These are phyloP conservation scores for Lachancea waltii DNA, from an alignment of 805 yeast species.

Conservation along the genomic window DNA sequence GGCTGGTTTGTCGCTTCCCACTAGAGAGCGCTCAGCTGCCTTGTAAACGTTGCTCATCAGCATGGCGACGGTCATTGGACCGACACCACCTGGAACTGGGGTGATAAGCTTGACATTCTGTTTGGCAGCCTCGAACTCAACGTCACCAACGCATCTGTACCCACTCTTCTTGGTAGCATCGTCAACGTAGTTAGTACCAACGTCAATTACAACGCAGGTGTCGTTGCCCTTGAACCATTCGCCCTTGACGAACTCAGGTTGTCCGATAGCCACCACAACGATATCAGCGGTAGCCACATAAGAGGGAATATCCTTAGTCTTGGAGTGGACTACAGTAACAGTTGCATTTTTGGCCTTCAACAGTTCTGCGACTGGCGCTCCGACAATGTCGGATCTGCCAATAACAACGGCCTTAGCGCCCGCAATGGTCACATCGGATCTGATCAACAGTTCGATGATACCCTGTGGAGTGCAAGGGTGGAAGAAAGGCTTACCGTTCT, in stretches of 20 bases:
- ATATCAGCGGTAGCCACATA: constrained; percentile 70
- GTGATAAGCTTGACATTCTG: constrained; percentile 45
- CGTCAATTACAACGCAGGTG: constrained; percentile 65
- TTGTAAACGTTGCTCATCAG: constrained; percentile 62
- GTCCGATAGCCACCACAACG: constrained; percentile 75
- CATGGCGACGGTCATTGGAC: constrained; percentile 89
- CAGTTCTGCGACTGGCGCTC: constrained; percentile 84
- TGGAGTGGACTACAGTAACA: constrained; percentile 80
- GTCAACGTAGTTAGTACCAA: constrained; percentile 71
- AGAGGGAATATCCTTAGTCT: constrained; percentile 53
- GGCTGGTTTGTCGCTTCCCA: constrained; percentile 21
- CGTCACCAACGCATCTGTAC: constrained; percentile 70
- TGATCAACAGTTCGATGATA: constrained; percentile 68
- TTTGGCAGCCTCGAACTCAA: constrained; percentile 50
- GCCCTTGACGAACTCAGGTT: constrained; percentile 62
- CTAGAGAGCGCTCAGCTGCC: constrained; percentile 51
- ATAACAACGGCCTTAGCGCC: constrained; percentile 87
- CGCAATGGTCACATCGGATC: constrained; percentile 56
- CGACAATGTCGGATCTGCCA: constrained; percentile 95
- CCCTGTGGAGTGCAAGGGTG: constrained; percentile 97
- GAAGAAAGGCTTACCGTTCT: constrained; percentile 76
- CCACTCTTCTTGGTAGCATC: constrained; percentile 66
- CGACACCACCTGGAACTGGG: constrained; percentile 92
- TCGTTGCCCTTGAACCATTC: constrained; percentile 48
- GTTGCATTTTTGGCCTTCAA: constrained; percentile 77